Conservation (phyloP, 768 basidiomycete species). For the Rubroboletus pulcherrimus region DNA sequence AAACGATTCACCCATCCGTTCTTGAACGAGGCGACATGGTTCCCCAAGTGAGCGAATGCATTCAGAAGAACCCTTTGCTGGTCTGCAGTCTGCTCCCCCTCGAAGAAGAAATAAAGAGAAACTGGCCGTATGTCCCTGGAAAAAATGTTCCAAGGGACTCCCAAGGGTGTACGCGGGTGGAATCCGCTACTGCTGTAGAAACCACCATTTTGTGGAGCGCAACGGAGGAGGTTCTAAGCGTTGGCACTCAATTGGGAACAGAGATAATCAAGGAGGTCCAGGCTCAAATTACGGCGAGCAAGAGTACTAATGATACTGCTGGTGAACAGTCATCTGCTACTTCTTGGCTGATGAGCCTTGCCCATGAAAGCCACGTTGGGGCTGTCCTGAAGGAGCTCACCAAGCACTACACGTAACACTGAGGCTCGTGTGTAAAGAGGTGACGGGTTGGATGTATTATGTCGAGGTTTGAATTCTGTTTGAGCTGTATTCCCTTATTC, state of each 20-base stretch:
- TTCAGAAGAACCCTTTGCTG: conserved; percentile 43
- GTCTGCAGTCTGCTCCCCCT: conserved; percentile 44
- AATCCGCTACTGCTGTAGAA: neutral
- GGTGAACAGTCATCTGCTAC: conserved; percentile 15
- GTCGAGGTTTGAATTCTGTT: neutral
- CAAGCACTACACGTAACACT: neutral
- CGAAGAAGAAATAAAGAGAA: conserved; percentile 47
- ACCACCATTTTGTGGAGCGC: conserved; percentile 14
- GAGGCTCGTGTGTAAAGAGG: neutral
- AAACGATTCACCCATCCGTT: conserved; percentile 61
- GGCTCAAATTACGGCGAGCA: conserved; percentile 6
- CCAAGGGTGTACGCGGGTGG: conserved; percentile 4
- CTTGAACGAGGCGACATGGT: conserved; percentile 39
- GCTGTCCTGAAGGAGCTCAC: conserved; percentile 22
- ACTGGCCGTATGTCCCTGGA: conserved; percentile 44
- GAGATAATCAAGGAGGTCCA: conserved; percentile 23
- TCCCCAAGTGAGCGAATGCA: conserved; percentile 31
- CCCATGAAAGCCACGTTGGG: conserved; percentile 24
- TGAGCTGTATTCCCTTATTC: neutral
- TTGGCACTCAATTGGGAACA: conserved; percentile 15
- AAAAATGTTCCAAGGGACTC: conserved; percentile 13
- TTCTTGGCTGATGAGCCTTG: conserved; percentile 24
- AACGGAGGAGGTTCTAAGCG: conserved; percentile 15
- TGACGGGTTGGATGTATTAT: neutral
- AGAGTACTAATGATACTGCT: conserved; percentile 5